Evolutionary conservation across 331 rosid genomes (phyloP).

Genomic region (Stylosanthes scabra): DNA sequence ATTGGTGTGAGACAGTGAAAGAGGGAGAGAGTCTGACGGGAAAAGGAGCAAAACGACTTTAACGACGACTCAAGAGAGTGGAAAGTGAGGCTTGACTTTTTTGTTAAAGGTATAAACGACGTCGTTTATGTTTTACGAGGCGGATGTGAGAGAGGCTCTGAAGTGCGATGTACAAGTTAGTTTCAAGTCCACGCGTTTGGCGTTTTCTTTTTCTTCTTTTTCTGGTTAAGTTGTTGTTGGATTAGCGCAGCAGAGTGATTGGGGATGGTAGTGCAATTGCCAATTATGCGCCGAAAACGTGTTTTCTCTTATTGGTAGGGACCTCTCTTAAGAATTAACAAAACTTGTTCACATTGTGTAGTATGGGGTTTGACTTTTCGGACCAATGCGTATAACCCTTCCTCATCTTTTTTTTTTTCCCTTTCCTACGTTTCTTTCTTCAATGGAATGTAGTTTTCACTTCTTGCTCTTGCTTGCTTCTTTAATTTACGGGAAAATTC

Average conservation of each 20-base stretch:
- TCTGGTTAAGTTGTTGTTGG: conserved; percentile 6
- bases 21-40: neutral
- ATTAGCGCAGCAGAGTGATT: neutral
- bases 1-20: neutral
- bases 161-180: conserved; percentile 12
- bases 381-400: neutral
- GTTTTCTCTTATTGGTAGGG: conserved; percentile 17
- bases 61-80: neutral
- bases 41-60: neutral
- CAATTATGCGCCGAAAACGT: conserved; percentile 34
- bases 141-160: conserved; percentile 35
- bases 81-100: conserved; percentile 27
- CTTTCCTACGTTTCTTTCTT: no score
- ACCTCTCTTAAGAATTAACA: neutral
- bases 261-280: neutral
- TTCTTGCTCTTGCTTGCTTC: no score
- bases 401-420: no score
- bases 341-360: neutral
- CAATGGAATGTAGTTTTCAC: no score
- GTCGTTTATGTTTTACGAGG: conserved; percentile 37
- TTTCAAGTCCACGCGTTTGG: conserved; percentile 39
- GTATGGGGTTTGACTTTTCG: conserved; percentile 22
- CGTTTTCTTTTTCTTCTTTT: neutral
- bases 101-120: conserved; percentile 42
- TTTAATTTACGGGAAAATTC: no score